These are phyloP conservation scores for Globisporangium nodosum DNA, from an alignment of 352 stramenopile species.

Conservation along the genomic window DNA sequence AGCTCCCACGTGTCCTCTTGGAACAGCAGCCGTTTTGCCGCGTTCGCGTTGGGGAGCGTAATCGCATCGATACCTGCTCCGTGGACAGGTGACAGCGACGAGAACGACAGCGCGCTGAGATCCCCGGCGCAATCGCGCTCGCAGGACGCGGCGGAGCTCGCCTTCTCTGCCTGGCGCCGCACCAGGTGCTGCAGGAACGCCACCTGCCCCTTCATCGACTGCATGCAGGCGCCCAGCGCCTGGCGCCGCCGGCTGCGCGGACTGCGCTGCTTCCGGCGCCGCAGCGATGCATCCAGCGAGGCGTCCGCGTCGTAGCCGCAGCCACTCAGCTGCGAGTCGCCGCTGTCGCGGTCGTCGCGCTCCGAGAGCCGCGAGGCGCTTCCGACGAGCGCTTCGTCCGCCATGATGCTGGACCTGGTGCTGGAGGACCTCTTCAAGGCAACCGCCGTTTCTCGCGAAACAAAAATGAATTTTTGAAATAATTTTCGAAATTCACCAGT, in stretches of 20 bases:
- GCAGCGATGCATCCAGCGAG: not conserved
- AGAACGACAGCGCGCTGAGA: slow-evolving; percentile 11
- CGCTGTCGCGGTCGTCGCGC: not conserved
- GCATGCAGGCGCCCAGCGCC: slow-evolving; percentile 9
- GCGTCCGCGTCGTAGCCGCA: slow-evolving; percentile 3
- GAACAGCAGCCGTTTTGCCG: slow-evolving; percentile 6
- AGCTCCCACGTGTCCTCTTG: slow-evolving; percentile 6
- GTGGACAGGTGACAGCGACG: slow-evolving; percentile 13
- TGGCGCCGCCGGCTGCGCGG: slow-evolving; percentile 7
- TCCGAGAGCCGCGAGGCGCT: not conserved
- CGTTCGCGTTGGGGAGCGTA: slow-evolving; percentile 2
- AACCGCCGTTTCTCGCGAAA: no score
- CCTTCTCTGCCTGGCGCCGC: slow-evolving; percentile 4
- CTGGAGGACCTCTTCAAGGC: no score
- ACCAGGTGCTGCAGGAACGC: slow-evolving; percentile 14
- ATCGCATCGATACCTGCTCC: slow-evolving; percentile 5
- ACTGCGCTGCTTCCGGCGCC: slow-evolving; percentile 6
- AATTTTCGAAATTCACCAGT: no score
- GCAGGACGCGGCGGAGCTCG: not conserved
- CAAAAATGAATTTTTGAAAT: no score
- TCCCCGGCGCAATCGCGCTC: not conserved
- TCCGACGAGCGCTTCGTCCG: no score
- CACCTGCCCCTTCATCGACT: slow-evolving; percentile 17
- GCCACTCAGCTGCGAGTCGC: not conserved
- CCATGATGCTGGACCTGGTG: no score